phyloP scores from a whole-genome alignment of 805 yeast species.

The Yamadazyma insecticola region DNA sequence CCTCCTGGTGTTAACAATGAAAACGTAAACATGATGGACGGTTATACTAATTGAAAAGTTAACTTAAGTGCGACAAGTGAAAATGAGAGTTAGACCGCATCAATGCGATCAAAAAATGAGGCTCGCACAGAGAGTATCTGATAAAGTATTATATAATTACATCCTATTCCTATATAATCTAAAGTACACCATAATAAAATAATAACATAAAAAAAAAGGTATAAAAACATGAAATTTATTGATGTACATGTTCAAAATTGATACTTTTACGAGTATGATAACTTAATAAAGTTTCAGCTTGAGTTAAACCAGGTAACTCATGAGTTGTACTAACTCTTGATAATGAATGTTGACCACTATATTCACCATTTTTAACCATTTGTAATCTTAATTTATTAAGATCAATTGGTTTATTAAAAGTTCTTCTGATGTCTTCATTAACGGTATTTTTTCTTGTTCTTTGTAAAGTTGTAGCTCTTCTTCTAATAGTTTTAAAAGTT shows the following conservation, averaged over 20 bases:
- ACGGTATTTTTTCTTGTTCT: constrained; percentile 20
- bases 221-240: no score
- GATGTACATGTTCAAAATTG: constrained; percentile 21
- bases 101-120: no score
- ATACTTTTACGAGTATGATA: constrained; percentile 40
- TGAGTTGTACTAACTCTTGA: constrained; percentile 42
- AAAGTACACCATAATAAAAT: no score
- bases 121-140: no score
- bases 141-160: no score
- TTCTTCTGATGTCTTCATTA: constrained; percentile 17
- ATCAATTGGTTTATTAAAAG: constrained; percentile 29
- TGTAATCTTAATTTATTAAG: constrained; percentile 31
- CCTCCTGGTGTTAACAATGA: constrained; percentile 27
- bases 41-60: no score
- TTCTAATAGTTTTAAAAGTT: constrained; percentile 32
- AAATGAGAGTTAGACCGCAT: no score
- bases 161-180: no score
- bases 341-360: constrained; percentile 25
- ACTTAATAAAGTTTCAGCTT: constrained; percentile 43
- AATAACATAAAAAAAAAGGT: no score
- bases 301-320: constrained; percentile 46
- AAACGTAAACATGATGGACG: constrained; percentile 35
- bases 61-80: not conserved
- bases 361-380: constrained; percentile 37
- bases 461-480: constrained; percentile 23